These are phyloP conservation scores for Pleurotus platypus DNA, from an alignment of 768 basidiomycete species.

Conservation along the genomic window DNA sequence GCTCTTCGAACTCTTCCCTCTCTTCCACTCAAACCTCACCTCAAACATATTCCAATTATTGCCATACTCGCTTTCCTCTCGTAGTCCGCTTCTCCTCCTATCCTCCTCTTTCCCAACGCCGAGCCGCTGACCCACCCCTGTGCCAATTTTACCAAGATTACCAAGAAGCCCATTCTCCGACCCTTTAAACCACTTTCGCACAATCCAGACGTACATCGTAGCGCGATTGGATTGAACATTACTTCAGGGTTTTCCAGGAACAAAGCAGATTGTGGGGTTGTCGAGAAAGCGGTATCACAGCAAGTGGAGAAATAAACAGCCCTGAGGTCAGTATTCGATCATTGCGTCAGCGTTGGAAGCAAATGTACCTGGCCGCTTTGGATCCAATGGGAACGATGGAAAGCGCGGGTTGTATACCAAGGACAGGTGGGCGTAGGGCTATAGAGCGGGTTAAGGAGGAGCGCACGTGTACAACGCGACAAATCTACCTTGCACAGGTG, in stretches of 20 bases:
- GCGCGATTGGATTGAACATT: slow-evolving; percentile 22
- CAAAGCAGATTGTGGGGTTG: too few relatives aligned
- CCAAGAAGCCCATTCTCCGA: slow-evolving; percentile 40
- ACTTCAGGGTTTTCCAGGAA: background rate
- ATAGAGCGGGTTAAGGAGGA: background rate
- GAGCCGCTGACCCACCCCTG: background rate
- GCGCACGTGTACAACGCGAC: background rate
- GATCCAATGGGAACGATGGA: slow-evolving; percentile 36
- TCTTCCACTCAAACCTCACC: slow-evolving; percentile 78
- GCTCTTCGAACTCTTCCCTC: slow-evolving; percentile 34
- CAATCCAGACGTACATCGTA: slow-evolving; percentile 72
- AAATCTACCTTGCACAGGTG: slow-evolving; percentile 1
- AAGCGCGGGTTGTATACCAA: slow-evolving; percentile 68
- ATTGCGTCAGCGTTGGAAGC: slow-evolving; percentile 7
- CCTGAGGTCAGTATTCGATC: background rate
- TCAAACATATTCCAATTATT: slow-evolving; percentile 46
- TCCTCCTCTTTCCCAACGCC: slow-evolving; percentile 11
- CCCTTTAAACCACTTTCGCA: slow-evolving; percentile 69
- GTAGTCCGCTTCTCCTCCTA: slow-evolving; percentile 1
- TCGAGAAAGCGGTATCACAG: background rate
- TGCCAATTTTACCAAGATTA: slow-evolving; percentile 34
- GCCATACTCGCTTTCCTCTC: background rate
- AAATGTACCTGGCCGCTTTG: slow-evolving; percentile 22
- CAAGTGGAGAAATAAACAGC: background rate
- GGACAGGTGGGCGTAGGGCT: slow-evolving; percentile 33